phyloP scores from a whole-genome alignment of 1,284 basidiomycete genomes.

The Pyrrhoderma lamaoense region DNA sequence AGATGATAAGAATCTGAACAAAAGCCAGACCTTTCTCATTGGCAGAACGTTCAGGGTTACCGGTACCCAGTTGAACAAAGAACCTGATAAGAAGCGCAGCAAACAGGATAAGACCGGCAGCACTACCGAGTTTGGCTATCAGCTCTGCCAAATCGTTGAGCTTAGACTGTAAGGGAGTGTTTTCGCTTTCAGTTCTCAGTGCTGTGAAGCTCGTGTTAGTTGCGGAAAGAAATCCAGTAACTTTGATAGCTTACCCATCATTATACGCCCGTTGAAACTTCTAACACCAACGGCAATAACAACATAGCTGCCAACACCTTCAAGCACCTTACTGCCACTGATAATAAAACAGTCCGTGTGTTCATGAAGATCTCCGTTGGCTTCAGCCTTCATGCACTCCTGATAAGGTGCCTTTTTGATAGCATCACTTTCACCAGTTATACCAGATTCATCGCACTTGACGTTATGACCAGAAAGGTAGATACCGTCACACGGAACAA shows the following conservation, averaged over 20 bases:
- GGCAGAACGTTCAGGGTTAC: constrained; percentile 53
- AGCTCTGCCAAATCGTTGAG: constrained; percentile 88
- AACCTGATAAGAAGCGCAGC: constrained; percentile 86
- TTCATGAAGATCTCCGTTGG: constrained; percentile 30
- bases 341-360: constrained; percentile 93
- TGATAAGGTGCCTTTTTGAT: constrained; percentile 84
- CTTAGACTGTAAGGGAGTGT: constrained; percentile 92
- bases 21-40: constrained; percentile 88
- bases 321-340: constrained; percentile 90
- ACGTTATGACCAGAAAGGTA: constrained; percentile 92
- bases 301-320: constrained; percentile 91
- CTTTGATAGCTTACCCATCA: constrained; percentile 68
- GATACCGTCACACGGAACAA: constrained; percentile 92
- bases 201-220: too few species aligned
- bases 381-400: constrained; percentile 53
- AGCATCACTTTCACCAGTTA: constrained; percentile 94
- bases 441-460: constrained; percentile 93
- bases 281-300: constrained; percentile 88
- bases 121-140: constrained; percentile 86
- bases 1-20: constrained; percentile 89
- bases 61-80: constrained; percentile 75
- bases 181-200: constrained; percentile 73
- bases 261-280: constrained; percentile 93
- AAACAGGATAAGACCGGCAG: constrained; percentile 82
- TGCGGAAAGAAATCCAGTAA: too few species aligned